phyloP scores from a whole-genome alignment of 2,329 filamentous ascomycete species.

The Stachybotrys elegans region DNA sequence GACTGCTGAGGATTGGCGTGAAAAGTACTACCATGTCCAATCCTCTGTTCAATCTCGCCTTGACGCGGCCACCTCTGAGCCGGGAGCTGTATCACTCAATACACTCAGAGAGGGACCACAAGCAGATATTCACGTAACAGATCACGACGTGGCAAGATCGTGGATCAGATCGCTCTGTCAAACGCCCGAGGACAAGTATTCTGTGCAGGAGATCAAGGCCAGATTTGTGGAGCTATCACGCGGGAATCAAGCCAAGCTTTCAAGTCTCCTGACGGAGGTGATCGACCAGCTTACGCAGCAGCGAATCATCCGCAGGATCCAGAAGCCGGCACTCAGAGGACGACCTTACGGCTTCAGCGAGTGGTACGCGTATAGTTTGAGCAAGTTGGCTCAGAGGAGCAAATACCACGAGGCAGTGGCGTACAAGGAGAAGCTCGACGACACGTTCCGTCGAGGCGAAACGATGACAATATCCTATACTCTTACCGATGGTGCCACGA shows the following conservation, averaged over 20 bases:
- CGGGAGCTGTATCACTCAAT: conserved; percentile 32
- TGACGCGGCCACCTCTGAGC: conserved; percentile 45
- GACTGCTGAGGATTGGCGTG: conserved; percentile 42
- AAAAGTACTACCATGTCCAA: conserved; percentile 49
- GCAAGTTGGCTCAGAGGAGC: conserved; percentile 47
- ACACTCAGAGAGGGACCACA: conserved; percentile 6
- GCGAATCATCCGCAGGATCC: conserved; percentile 55
- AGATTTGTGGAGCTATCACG: conserved; percentile 46
- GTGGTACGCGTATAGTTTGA: conserved; percentile 50
- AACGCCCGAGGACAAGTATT: conserved; percentile 46
- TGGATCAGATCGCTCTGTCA: conserved; percentile 57
- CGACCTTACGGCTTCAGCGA: conserved; percentile 60
- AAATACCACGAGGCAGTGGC: conserved; percentile 54
- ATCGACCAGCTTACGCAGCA: conserved; percentile 43
- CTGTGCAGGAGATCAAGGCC: conserved; percentile 39
- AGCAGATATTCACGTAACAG: conserved; percentile 13
- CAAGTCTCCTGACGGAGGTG: conserved; percentile 40
- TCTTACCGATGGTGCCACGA: conserved; percentile 59
- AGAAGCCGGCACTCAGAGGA: conserved; percentile 51
- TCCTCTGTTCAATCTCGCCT: conserved; percentile 54
- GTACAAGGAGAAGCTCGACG: conserved; percentile 58
- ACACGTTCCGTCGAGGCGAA: conserved; percentile 38
- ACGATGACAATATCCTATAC: conserved; percentile 46
- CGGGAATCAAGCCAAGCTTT: conserved; percentile 32
- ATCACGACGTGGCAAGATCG: conserved; percentile 43